Conservation (phyloP, 768 basidiomycete genomes). For the Hydnomerulius pinastri region DNA sequence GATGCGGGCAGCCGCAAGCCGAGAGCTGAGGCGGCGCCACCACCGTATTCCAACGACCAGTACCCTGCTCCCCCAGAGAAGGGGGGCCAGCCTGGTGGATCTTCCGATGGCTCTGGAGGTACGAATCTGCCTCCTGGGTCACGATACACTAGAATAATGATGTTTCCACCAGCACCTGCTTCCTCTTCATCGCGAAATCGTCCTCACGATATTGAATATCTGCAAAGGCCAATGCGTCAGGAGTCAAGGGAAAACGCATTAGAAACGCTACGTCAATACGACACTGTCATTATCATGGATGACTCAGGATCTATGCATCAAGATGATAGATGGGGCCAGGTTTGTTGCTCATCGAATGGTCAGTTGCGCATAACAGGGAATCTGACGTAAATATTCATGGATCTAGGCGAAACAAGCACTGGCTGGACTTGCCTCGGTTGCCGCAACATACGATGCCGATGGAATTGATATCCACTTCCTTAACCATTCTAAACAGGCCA, state of each 20-base stretch:
- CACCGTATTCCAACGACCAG: slow-evolving; percentile 29
- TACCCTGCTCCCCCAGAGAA: neutral
- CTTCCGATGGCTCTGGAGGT: slow-evolving; percentile 15
- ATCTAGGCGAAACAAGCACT: slow-evolving; percentile 22
- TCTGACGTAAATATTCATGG: slow-evolving; percentile 2
- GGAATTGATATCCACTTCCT: slow-evolving; percentile 68
- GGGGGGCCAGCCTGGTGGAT: neutral
- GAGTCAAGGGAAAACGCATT: slow-evolving; percentile 31
- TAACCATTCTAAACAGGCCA: slow-evolving; percentile 39
- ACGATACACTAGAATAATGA: slow-evolving; percentile 24
- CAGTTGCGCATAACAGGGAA: neutral
- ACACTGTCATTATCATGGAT: slow-evolving; percentile 61
- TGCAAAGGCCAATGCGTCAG: slow-evolving; percentile 26
- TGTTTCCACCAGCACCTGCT: slow-evolving; percentile 20
- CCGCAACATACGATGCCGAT: slow-evolving; percentile 51
- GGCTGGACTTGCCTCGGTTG: slow-evolving; percentile 47
- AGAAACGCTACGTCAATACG: slow-evolving; percentile 45
- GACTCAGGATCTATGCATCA: slow-evolving; percentile 59
- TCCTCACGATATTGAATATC: slow-evolving; percentile 22
- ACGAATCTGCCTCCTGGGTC: slow-evolving; percentile 21
- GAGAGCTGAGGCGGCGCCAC: slow-evolving; percentile 23
- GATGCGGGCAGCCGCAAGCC: too few relatives aligned
- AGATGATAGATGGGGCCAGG: slow-evolving; percentile 51
- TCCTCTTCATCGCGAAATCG: slow-evolving; percentile 15
- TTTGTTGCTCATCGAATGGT: slow-evolving; percentile 15